A percentile compares a stretch with the other conserved stretches of the same genome.
phyloP scores from a whole-genome alignment of 805 yeast genomes.

The Ogataea ganodermae region DNA sequence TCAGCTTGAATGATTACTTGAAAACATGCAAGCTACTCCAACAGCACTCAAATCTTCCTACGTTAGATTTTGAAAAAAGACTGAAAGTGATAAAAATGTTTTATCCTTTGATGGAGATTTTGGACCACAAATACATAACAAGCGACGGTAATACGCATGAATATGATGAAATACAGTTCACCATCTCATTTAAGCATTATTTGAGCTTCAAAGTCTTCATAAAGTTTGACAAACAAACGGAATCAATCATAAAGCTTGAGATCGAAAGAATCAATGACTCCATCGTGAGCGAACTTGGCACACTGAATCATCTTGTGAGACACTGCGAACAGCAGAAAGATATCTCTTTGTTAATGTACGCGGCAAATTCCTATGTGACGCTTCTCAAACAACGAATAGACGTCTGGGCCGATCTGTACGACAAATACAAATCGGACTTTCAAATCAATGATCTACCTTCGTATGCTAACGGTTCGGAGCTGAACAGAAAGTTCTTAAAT shows the following conservation, averaged over 20 bases:
- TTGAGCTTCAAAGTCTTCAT: constrained; percentile 20
- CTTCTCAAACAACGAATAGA: constrained; percentile 21
- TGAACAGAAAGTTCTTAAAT: constrained; percentile 4
- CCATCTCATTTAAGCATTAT: constrained; percentile 18
- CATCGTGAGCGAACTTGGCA: constrained; percentile 16
- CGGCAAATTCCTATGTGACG: constrained; percentile 27
- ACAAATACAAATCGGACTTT: constrained; percentile 13
- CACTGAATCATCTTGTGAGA: constrained; percentile 18
- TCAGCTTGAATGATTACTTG: constrained; percentile 22
- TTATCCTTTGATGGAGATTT: constrained; percentile 32
- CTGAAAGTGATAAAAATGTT: constrained; percentile 25
- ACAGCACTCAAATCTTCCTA: constrained; percentile 31
- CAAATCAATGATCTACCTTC: constrained; percentile 19
- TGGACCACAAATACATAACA: constrained; percentile 4
- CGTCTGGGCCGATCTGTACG: constrained; percentile 24
- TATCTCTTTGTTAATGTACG: constrained; percentile 27
- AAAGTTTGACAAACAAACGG: constrained; percentile 12
- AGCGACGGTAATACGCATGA: background rate
- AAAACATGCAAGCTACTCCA: constrained; percentile 19
- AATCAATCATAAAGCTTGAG: constrained; percentile 15
- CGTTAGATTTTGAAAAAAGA: constrained; percentile 30
- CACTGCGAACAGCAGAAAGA: constrained; percentile 18
- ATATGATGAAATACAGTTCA: constrained; percentile 13
- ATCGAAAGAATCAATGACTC: constrained; percentile 12
- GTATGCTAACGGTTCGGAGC: constrained; percentile 1